Conservation (phyloP, 2,329 filamentous ascomycete genomes). For the Westerdykella aurantiaca region DNA sequence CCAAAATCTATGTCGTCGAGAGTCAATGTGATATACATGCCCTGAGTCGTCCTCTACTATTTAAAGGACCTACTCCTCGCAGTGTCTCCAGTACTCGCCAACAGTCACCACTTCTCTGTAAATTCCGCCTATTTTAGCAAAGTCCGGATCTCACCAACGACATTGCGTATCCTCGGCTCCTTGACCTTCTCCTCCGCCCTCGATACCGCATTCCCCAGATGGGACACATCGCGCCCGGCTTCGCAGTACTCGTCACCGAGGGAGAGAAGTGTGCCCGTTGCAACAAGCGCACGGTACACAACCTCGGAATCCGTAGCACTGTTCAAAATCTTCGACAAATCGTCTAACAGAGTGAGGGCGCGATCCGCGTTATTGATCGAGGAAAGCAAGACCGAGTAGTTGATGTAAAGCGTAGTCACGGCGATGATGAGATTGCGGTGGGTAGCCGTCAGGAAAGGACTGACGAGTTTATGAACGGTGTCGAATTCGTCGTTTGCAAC, state of each 20-base stretch:
- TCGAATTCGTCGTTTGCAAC: conserved; percentile 54
- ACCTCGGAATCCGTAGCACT: conserved; percentile 73
- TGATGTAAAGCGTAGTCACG: conserved; percentile 74
- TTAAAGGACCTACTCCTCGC: too few relatives aligned
- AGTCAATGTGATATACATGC: too few relatives aligned
- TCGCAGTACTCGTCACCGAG: conserved; percentile 56
- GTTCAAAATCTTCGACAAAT: conserved; percentile 58
- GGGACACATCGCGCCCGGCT: conserved; percentile 54
- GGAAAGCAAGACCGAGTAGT: conserved; percentile 68
- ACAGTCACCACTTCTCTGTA: too few relatives aligned
- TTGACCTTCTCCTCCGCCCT: conserved; percentile 49
- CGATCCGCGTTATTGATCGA: conserved; percentile 46
- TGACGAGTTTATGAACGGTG: conserved; percentile 57
- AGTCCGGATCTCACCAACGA: conserved; percentile 55
- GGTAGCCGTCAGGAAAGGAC: conserved; percentile 49
- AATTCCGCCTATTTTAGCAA: conserved; percentile 25
- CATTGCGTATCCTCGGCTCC: conserved; percentile 56
- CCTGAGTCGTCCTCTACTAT: too few relatives aligned
- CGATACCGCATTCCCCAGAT: conserved; percentile 45
- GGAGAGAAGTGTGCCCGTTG: conserved; percentile 69
- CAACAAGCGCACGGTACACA: conserved; percentile 74
- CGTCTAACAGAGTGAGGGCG: conserved; percentile 52
- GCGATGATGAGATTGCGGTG: conserved; percentile 83
- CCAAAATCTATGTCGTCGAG: neutral
- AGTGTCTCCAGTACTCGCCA: too few relatives aligned